Base-by-base conservation (phyloP, 805 yeast genomes). In the Maudiozyma barnettii region DNA sequence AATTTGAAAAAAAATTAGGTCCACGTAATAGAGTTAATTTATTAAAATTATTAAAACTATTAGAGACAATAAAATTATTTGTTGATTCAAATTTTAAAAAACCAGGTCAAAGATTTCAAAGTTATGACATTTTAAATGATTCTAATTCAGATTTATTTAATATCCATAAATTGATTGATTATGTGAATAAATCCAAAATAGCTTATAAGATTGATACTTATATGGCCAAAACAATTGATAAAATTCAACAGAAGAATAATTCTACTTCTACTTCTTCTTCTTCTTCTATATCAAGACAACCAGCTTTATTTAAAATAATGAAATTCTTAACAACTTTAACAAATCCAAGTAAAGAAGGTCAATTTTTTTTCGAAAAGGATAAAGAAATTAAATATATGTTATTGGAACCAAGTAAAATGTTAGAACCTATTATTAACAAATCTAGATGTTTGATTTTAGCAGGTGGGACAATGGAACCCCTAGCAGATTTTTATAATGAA, bases 381-480 rank as follows among this genome's bases (percentile, higher is more conserved):
- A 55, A 52, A 9, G 46, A 68, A 13, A 43, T 90, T 45, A 78
- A 80, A 48, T 90, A 89, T 57, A 74, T 87, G 72, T 67, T 88
- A 7, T 67, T 90, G 7, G 95, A 89, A 57, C 95, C 96, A 2
- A 79, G 87, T 46, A 77, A 76, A 43, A 70, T 77, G 2, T 87
- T 90, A 59, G 69, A 72, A 46, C 81, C 80, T 2, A 70, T 91
- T 2, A 77, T 86, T 0, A 78, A 78, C 2, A 75, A 78, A 13
- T 72, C 88, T 0, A 73, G 73, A 52, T 82, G 90, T 61, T 83
- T 90, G 0, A 69, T 91, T 1, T 61, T 90, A 2, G 93, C 96
- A 1, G 98, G 98, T 33, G 98, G 98, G 13, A 90, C 98, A 0
- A 87, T 89, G 96, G 91, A 85, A 59, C 97, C 97, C 0, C 70